Conservation (phyloP, 2,329 filamentous ascomycete genomes). For the Grosmannia clavigera region DNA sequence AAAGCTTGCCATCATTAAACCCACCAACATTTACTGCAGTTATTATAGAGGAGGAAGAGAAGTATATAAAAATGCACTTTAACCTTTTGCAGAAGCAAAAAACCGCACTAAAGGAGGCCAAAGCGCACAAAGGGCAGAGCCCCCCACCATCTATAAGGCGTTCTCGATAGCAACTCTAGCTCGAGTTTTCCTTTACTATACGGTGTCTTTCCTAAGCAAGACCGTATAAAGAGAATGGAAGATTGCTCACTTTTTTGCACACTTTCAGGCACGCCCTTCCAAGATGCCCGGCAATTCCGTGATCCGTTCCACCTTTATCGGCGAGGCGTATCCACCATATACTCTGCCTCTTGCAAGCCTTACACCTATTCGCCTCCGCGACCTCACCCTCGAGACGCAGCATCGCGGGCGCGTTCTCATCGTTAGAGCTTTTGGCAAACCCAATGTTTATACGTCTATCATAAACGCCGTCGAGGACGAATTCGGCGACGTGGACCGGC, state of each 20-base stretch:
- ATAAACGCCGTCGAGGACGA: slow-evolving; percentile 55
- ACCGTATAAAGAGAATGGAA: background rate
- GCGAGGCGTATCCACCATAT: slow-evolving; percentile 8
- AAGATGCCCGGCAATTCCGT: background rate
- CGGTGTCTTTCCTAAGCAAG: background rate
- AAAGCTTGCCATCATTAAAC: too few relatives aligned
- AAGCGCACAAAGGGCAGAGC: slow-evolving; percentile 2
- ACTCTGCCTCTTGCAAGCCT: slow-evolving; percentile 4
- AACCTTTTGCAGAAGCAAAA: slow-evolving; percentile 38
- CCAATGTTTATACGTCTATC: slow-evolving; percentile 3
- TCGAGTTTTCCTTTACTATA: background rate
- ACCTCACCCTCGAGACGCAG: slow-evolving; percentile 10
- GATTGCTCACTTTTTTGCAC: background rate
- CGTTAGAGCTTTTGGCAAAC: slow-evolving; percentile 3
- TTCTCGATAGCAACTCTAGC: slow-evolving; percentile 33
- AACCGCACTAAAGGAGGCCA: slow-evolving; percentile 47
- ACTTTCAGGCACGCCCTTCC: background rate
- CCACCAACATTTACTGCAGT: too few relatives aligned
- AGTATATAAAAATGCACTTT: background rate
- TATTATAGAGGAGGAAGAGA: background rate
- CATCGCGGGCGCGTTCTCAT: slow-evolving; percentile 10
- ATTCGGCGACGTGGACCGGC: slow-evolving; percentile 61
- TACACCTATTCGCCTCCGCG: slow-evolving; percentile 1
- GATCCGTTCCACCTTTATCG: background rate
- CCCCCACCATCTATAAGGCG: slow-evolving; percentile 47